Conservation (phyloP, 1,139 yeast genomes). For the Arxiozyma bovina region DNA sequence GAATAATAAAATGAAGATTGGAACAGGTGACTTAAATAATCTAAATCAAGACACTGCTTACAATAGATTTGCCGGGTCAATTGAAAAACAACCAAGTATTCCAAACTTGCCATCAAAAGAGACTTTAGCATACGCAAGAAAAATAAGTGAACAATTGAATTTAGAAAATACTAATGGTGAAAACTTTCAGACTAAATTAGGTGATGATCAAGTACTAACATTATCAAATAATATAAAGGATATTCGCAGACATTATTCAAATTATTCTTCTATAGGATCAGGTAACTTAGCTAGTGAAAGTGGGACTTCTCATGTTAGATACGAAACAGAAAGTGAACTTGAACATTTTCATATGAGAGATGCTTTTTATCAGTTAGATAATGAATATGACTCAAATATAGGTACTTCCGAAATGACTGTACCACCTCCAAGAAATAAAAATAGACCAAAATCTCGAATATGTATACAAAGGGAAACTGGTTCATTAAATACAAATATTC, state of each 20-base stretch:
- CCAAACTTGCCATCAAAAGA: slow-evolving; percentile 15
- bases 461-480: not conserved
- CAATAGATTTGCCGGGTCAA: not conserved
- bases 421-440: slow-evolving; percentile 27
- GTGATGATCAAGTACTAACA: not conserved
- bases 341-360: not conserved
- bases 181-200: not conserved
- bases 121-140: slow-evolving; percentile 2
- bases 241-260: not conserved
- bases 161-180: not conserved
- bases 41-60: not conserved
- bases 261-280: slow-evolving; percentile 22
- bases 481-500: not conserved
- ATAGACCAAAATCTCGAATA: slow-evolving; percentile 22
- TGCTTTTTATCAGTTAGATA: not conserved
- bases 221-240: not conserved
- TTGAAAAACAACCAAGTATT: slow-evolving; percentile 2
- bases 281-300: slow-evolving; percentile 30
- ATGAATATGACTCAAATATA: slow-evolving; percentile 7
- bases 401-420: slow-evolving; percentile 20
- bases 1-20: not conserved
- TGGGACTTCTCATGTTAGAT: slow-evolving; percentile 18
- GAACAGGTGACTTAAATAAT: not conserved
- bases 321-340: not conserved
- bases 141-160: not conserved